Evolutionary conservation across 768 basidiomycete genomes (phyloP).

Genomic region (Termitomyces sp.): DNA sequence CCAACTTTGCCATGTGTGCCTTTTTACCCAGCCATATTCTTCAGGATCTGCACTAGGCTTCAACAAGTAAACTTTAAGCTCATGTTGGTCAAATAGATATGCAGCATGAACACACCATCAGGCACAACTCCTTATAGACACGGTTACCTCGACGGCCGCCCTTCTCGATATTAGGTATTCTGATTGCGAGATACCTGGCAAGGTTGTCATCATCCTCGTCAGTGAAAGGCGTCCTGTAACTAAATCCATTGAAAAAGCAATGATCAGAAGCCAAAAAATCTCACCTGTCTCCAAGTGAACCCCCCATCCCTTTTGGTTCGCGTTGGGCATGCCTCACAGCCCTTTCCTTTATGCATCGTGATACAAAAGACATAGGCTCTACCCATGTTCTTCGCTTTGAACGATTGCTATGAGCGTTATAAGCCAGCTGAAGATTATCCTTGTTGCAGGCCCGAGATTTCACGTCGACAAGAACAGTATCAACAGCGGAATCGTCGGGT

Average conservation of each 20-base stretch:
- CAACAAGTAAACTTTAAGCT: background rate
- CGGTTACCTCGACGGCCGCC: constrained; percentile 39
- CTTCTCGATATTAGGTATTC: constrained; percentile 28
- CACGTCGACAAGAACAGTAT: constrained; percentile 24
- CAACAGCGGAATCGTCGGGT: constrained; percentile 11
- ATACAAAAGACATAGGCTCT: constrained; percentile 19
- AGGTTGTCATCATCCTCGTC: constrained; percentile 35
- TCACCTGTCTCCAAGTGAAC: constrained; percentile 5
- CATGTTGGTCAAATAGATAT: background rate
- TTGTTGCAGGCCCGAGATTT: constrained; percentile 2
- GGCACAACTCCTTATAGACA: constrained; percentile 31
- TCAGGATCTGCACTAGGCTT: constrained; percentile 21
- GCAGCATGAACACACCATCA: constrained; percentile 23
- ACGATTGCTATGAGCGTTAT: constrained; percentile 15
- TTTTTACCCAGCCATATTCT: constrained; percentile 33
- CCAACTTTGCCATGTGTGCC: constrained; percentile 48
- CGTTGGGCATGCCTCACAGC: constrained; percentile 8
- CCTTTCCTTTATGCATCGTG: constrained; percentile 14
- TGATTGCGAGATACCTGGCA: constrained; percentile 32
- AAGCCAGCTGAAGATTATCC: constrained; percentile 15
- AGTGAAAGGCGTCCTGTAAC: constrained; percentile 30
- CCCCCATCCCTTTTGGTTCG: constrained; percentile 18
- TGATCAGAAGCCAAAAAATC: background rate
- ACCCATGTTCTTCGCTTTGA: constrained; percentile 15
- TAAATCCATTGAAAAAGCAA: background rate